Evolutionary conservation across 139 green algal genomes (phyloP).

Genomic region (Pseudopediastrum boryanum): DNA sequence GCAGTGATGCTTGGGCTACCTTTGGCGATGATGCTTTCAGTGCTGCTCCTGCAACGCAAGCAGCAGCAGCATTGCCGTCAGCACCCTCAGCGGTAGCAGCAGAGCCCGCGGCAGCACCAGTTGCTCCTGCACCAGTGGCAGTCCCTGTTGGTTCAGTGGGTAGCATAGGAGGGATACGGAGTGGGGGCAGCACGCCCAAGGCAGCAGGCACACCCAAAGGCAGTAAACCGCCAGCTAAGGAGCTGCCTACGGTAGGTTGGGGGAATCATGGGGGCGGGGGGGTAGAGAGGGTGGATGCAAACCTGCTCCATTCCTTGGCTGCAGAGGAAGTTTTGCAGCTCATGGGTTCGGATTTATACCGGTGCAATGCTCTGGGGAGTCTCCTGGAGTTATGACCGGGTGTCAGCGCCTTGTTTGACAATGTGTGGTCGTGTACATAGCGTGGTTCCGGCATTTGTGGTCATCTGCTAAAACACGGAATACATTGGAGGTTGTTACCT

Average conservation of each 20-base stretch:
- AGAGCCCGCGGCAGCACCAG: constrained; percentile 12
- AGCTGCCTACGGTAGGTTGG: constrained; percentile 20
- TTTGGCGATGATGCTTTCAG: constrained; percentile 21
- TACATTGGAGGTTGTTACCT: no score
- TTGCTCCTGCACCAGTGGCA: background rate
- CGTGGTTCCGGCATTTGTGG: no score
- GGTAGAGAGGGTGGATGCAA: background rate
- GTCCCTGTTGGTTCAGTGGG: background rate
- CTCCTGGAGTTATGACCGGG: no score
- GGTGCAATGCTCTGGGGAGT: no score
- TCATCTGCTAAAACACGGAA: no score
- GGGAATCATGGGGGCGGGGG: background rate
- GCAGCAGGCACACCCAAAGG: background rate
- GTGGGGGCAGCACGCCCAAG: background rate
- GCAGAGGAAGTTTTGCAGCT: background rate
- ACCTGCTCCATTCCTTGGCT: background rate
- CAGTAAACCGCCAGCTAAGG: constrained; percentile 21
- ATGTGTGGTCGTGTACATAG: no score
- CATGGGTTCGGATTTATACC: no score
- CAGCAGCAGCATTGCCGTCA: background rate
- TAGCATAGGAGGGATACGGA: background rate
- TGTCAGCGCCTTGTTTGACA: no score
- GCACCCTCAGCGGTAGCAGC: background rate
- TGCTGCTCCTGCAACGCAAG: background rate
- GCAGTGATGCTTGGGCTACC: constrained; percentile 1